Evolutionary conservation across 116 monocot genomes (phyloP).

Genomic region (Cymodocea nodosa): DNA sequence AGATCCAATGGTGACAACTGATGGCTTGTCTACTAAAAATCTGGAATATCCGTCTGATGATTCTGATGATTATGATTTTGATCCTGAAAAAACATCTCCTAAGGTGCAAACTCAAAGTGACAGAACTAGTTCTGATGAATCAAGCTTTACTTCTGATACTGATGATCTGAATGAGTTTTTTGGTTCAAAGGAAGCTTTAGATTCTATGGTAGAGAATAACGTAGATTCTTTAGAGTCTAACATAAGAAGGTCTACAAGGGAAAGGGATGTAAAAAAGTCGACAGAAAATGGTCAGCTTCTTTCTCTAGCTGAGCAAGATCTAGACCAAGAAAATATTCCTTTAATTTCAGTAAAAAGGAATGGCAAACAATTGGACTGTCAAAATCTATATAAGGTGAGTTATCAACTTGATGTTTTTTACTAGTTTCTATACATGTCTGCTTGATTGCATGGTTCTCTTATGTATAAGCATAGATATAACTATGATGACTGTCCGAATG

Average conservation of each 20-base stretch:
- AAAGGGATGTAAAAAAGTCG: slow-evolving; percentile 1
- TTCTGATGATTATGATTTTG: slow-evolving; percentile 91
- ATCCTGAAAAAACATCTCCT: slow-evolving; percentile 38
- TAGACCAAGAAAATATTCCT: slow-evolving; percentile 13
- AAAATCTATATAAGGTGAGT: slow-evolving; percentile 67
- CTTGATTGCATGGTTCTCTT: no score
- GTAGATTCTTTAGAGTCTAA: slow-evolving; percentile 2
- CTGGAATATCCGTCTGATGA: slow-evolving; percentile 74
- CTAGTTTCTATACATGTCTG: no score
- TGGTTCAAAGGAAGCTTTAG: slow-evolving; percentile 21
- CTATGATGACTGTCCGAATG: no score
- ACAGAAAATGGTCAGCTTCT: slow-evolving; percentile 10
- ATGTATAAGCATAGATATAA: no score
- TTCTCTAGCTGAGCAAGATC: slow-evolving; percentile 12
- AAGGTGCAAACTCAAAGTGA: slow-evolving; percentile 26
- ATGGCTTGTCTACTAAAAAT: slow-evolving; percentile 14
- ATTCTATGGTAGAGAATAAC: slow-evolving; percentile 6
- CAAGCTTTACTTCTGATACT: slow-evolving; percentile 92
- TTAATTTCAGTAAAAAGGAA: slow-evolving; percentile 32
- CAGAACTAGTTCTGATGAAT: slow-evolving; percentile 43
- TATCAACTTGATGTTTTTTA: not conserved
- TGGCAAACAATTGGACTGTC: slow-evolving; percentile 49
- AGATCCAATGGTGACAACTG: slow-evolving; percentile 18
- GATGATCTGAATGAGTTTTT: slow-evolving; percentile 50
- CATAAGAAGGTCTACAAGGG: slow-evolving; percentile 5